These are phyloP conservation scores for Picea engelmannii DNA, from an alignment of 83 land plant species.

Conservation along the genomic window DNA sequence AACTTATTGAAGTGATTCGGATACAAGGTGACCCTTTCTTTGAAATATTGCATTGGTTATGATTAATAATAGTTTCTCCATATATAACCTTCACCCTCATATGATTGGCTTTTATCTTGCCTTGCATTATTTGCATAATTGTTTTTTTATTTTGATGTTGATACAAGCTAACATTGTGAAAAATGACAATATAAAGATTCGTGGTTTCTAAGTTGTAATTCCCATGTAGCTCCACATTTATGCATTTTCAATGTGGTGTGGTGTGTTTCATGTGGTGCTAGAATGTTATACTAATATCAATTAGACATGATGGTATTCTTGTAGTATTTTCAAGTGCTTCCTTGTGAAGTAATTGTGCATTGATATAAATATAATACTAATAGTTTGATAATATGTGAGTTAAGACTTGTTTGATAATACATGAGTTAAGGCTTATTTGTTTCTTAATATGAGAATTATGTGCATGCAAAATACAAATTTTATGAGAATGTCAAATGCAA, in stretches of 20 bases:
- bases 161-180: conserved; percentile 78
- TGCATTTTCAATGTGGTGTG: neutral
- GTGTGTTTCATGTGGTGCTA: neutral
- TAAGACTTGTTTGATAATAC: no score
- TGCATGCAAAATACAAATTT: no score
- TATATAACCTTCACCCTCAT: neutral
- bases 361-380: neutral
- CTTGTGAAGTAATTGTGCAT: neutral
- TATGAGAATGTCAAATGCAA: no score
- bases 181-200: conserved; percentile 80
- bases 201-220: conserved; percentile 53
- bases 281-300: neutral
- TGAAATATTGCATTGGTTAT: neutral
- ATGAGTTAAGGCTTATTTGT: no score
- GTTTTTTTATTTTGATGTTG: neutral
- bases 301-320: neutral
- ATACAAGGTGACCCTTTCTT: conserved; percentile 60
- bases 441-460: no score
- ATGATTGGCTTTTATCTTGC: neutral
- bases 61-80: neutral
- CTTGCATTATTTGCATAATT: neutral
- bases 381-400: no score
- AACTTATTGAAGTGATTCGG: conserved; percentile 47
- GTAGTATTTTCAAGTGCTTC: no score
- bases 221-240: neutral